Percentiles rank a stretch among this genome's conserved stretches.
These are phyloP conservation scores for Ceratobasidium theobromae DNA, from an alignment of 1,284 basidiomycete genomes.

Conservation along the genomic window DNA sequence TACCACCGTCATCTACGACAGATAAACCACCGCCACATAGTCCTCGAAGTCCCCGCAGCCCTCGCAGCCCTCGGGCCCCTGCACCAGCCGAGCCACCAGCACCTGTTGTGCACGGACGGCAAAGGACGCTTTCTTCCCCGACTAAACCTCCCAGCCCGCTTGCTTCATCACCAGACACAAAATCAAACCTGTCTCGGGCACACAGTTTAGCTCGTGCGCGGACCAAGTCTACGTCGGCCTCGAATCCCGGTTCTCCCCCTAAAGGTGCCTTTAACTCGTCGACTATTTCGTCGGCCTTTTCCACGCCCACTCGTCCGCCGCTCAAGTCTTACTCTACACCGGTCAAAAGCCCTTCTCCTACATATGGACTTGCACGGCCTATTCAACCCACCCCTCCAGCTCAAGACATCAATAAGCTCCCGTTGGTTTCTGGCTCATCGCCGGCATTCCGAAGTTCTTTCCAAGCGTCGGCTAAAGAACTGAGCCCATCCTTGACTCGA, in stretches of 20 bases:
- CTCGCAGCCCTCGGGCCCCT: too few relatives aligned
- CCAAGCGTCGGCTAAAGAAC: slow-evolving; percentile 57
- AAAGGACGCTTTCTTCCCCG: slow-evolving; percentile 14
- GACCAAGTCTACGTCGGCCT: slow-evolving; percentile 27
- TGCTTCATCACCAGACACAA: not conserved
- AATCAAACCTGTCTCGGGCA: not conserved
- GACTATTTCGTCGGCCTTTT: slow-evolving; percentile 37
- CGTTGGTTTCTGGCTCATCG: slow-evolving; percentile 46
- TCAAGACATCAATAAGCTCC: slow-evolving; percentile 43
- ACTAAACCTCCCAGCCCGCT: not conserved
- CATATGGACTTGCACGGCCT: slow-evolving; percentile 56
- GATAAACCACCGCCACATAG: slow-evolving; percentile 1
- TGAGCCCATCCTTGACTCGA: slow-evolving; percentile 74
- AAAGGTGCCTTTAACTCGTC: slow-evolving; percentile 39
- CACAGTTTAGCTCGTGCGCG: not conserved
- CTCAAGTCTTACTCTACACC: slow-evolving; percentile 10
- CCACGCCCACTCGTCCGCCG: slow-evolving; percentile 45
- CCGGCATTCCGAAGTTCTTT: slow-evolving; percentile 58
- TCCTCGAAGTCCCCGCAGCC: slow-evolving; percentile 9
- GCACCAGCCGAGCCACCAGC: slow-evolving; percentile 6
- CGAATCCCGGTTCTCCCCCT: slow-evolving; percentile 41
- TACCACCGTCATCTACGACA: not conserved
- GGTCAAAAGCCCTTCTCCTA: slow-evolving; percentile 40
- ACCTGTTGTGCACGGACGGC: not conserved
- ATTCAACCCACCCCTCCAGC: slow-evolving; percentile 52